Conservation (phyloP, 1,139 yeast species). For the Pichia sp. region DNA sequence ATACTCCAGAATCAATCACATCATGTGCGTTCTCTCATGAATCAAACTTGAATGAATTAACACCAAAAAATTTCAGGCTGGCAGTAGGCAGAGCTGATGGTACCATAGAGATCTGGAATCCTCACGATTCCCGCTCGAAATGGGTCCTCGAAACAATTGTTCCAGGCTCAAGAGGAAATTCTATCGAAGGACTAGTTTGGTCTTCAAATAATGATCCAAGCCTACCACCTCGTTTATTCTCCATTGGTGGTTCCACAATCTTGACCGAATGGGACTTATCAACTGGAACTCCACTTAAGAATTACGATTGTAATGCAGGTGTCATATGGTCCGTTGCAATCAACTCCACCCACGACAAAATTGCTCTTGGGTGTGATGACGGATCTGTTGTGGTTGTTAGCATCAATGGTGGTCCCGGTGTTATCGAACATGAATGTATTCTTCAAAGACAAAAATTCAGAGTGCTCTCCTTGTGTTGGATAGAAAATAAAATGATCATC, state of each 20-base stretch:
- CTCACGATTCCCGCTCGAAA: slow-evolving; percentile 45
- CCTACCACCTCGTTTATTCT: slow-evolving; percentile 60
- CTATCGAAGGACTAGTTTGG: slow-evolving; percentile 92
- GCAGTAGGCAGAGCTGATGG: slow-evolving; percentile 96
- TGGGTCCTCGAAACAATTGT: slow-evolving; percentile 59
- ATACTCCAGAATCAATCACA: slow-evolving; percentile 80
- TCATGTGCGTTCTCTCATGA: slow-evolving; percentile 74
- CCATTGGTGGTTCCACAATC: slow-evolving; percentile 89
- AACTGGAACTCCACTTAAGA: slow-evolving; percentile 66
- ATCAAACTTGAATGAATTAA: slow-evolving; percentile 36
- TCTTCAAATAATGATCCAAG: slow-evolving; percentile 38
- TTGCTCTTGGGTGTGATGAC: slow-evolving; percentile 94
- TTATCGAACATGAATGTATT: slow-evolving; percentile 68
- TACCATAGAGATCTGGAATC: slow-evolving; percentile 95
- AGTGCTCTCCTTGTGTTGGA: slow-evolving; percentile 78
- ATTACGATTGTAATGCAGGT: slow-evolving; percentile 91
- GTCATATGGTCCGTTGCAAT: slow-evolving; percentile 86
- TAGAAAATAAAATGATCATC: slow-evolving; percentile 51
- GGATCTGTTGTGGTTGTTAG: slow-evolving; percentile 84
- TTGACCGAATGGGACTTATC: slow-evolving; percentile 89
- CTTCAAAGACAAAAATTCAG: slow-evolving; percentile 84
- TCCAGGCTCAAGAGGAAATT: slow-evolving; percentile 75
- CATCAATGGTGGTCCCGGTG: slow-evolving; percentile 78
- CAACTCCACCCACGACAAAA: slow-evolving; percentile 53
- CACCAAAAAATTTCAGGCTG: slow-evolving; percentile 64